Evolutionary conservation across 2,329 filamentous ascomycete genomes (phyloP).

Genomic region (Sporothrix dimorphospora): DNA sequence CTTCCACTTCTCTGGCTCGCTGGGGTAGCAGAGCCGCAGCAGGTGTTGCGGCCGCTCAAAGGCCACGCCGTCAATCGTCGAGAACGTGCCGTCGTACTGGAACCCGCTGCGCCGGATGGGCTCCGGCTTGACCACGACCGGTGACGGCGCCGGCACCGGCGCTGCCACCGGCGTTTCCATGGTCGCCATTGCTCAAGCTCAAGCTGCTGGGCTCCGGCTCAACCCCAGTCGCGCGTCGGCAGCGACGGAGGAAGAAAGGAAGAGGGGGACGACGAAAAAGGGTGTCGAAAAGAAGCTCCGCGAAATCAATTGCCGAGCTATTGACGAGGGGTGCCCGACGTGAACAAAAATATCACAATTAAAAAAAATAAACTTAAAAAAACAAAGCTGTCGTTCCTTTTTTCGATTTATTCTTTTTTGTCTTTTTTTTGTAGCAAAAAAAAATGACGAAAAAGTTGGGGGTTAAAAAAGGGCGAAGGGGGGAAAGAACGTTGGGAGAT

Average conservation of each 20-base stretch:
- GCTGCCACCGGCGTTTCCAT: constrained; percentile 22
- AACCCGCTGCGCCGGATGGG: constrained; percentile 40
- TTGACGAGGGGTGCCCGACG: background rate
- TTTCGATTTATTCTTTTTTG: constrained; percentile 31
- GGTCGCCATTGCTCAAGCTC: background rate
- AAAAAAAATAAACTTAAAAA: constrained; percentile 6
- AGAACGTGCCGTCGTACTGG: constrained; percentile 38
- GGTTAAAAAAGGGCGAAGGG: background rate
- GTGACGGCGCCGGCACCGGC: background rate
- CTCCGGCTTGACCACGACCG: constrained; percentile 30
- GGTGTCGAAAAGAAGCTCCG: background rate
- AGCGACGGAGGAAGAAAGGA: background rate
- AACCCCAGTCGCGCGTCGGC: background rate
- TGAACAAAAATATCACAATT: background rate
- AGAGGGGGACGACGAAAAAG: background rate
- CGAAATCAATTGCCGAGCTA: constrained; percentile 2
- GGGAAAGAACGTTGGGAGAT: constrained; percentile 15
- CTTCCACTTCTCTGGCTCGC: constrained; percentile 35
- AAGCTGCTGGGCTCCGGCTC: background rate
- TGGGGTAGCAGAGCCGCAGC: constrained; percentile 35
- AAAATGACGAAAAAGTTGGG: constrained; percentile 27
- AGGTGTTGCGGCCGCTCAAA: constrained; percentile 35
- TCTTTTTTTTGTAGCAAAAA: constrained; percentile 31
- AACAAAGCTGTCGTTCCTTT: constrained; percentile 20
- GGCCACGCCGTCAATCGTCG: constrained; percentile 34